Evolutionary conservation across 345 rosid genomes (phyloP).

Genomic region (Gossypium rotundifolium): DNA sequence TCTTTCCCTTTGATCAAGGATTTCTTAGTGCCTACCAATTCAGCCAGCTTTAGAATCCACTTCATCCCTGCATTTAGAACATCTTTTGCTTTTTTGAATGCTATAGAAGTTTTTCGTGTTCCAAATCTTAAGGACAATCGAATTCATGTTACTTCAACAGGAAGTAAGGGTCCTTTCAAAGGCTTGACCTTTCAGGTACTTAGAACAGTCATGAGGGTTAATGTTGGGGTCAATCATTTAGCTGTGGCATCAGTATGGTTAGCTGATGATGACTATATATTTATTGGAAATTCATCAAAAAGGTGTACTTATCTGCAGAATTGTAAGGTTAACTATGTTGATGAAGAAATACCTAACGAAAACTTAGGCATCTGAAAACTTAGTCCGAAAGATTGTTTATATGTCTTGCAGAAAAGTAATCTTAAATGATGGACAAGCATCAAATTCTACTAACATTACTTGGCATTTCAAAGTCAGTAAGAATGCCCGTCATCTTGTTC

Average conservation of each 20-base stretch:
- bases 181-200: slow-evolving; percentile 24
- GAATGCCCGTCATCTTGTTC: slow-evolving; percentile 34
- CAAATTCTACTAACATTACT: slow-evolving; percentile 23
- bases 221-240: slow-evolving; percentile 32
- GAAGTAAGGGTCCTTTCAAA: neutral
- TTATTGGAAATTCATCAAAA: slow-evolving; percentile 9
- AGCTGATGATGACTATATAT: slow-evolving; percentile 26
- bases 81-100: slow-evolving; percentile 54
- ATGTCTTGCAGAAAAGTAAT: slow-evolving; percentile 30
- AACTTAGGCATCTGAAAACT: neutral
- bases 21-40: slow-evolving; percentile 25
- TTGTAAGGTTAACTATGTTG: neutral
- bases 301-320: fast-evolving
- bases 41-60: too few relatives aligned
- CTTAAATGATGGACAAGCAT: neutral
- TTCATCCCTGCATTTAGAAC: slow-evolving; percentile 20
- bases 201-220: slow-evolving; percentile 27
- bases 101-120: slow-evolving; percentile 51
- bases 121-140: slow-evolving; percentile 14
- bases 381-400: slow-evolving; percentile 42
- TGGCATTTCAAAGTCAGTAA: slow-evolving; percentile 39
- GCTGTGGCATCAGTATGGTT: slow-evolving; percentile 25
- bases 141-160: slow-evolving; percentile 1
- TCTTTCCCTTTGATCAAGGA: slow-evolving; percentile 30
- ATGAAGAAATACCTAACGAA: too few relatives aligned